phyloP scores from a whole-genome alignment of 306 rosid species.

The Hippophae gyantsensis region DNA sequence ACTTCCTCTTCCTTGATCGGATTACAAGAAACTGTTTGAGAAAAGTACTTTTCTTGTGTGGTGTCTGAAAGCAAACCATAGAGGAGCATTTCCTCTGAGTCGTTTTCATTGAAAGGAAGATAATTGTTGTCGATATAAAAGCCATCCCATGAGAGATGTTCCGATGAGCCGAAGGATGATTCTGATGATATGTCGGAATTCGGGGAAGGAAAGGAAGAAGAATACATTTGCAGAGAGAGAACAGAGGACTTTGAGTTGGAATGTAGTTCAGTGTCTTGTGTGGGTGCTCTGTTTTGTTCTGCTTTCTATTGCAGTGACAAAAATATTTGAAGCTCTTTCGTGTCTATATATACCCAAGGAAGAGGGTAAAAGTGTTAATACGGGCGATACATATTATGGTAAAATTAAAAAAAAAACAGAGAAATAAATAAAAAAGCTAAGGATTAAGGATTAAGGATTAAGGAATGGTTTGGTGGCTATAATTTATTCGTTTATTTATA shows the following conservation, averaged over 20 bases:
- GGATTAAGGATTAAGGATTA: too few species aligned
- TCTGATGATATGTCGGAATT: conserved; percentile 45
- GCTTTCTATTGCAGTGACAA: too few species aligned
- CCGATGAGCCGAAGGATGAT: conserved; percentile 51
- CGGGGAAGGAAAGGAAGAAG: conserved; percentile 32
- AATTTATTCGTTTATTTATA: too few species aligned
- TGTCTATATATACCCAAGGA: not conserved
- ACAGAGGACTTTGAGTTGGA: not conserved
- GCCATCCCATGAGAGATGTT: conserved; percentile 33
- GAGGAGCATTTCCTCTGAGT: conserved; percentile 83
- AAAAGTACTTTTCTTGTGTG: conserved; percentile 2
- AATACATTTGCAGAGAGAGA: conserved; percentile 26
- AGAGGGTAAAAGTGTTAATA: not conserved
- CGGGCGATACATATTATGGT: too few species aligned
- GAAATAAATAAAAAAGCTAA: too few species aligned
- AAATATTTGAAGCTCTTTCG: too few species aligned
- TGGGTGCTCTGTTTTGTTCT: not conserved
- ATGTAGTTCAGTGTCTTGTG: conserved; percentile 4
- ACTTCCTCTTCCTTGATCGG: conserved; percentile 65
- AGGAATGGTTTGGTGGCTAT: too few species aligned
- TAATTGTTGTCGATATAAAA: conserved; percentile 15
- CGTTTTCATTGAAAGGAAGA: conserved; percentile 86
- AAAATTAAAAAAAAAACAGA: too few species aligned
- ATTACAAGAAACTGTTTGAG: not conserved
- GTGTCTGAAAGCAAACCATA: conserved; percentile 50